phyloP scores from a whole-genome alignment of 805 yeast species.

The Pichia kluyveri region DNA sequence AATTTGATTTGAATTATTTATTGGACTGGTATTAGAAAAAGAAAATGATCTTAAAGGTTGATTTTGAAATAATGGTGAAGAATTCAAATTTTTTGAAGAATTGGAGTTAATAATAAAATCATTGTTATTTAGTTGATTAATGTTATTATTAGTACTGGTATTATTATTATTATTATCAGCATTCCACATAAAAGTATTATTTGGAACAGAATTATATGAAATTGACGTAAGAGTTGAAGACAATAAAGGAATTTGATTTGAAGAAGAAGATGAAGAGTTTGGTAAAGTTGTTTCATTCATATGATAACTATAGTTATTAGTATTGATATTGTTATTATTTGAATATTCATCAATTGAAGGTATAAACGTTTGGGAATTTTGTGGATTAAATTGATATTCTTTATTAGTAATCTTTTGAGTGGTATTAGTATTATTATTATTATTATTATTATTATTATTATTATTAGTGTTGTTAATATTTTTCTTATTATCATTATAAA shows the following conservation, averaged over 20 bases:
- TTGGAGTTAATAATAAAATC: background rate
- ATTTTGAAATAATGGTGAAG: no score
- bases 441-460: background rate
- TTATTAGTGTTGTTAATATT: constrained; percentile 44
- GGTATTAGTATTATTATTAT: background rate
- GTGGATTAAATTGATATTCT: background rate
- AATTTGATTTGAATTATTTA: background rate
- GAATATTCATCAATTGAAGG: no score
- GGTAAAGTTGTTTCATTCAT: no score
- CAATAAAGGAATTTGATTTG: no score
- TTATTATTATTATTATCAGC: background rate
- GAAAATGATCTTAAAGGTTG: constrained; percentile 5
- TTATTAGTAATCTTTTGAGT: constrained; percentile 5
- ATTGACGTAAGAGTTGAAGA: background rate
- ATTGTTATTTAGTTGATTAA: background rate
- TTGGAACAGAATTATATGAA: background rate
- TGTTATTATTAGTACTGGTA: background rate
- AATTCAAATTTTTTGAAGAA: background rate
- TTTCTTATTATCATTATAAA: constrained; percentile 80
- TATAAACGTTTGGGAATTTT: no score
- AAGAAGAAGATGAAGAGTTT: no score
- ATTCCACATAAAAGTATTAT: background rate
- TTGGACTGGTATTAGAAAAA: background rate
- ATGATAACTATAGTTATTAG: no score
- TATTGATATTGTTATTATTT: no score